Base-by-base conservation (phyloP, 345 rosid genomes). In the Linum trigynum region DNA sequence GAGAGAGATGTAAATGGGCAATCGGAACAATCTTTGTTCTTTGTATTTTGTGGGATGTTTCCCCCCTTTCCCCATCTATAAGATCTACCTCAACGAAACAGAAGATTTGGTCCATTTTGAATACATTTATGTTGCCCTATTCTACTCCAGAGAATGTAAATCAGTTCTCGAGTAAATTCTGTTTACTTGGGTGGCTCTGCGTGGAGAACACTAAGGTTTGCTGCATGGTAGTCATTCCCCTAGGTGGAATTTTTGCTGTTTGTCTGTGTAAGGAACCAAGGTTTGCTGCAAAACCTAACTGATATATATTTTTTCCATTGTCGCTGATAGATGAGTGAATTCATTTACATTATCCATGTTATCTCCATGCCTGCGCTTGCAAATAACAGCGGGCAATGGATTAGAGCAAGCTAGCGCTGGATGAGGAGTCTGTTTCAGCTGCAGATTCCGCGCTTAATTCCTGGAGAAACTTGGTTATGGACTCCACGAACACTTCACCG, bases 391-490 rank as follows among this genome's bases (percentile, higher is more conserved):
- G 2, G 51, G 51, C 3, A 45, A 23, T 23, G 32, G 32, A 23
- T 23, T 23, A 23, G 32, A 23, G 32, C 32, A 23, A 23, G 32
- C 58, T 12, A 23, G 58, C 16, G 15, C 58, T 55, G 12, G 62
- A 17, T 32, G 39, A 59, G 53, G 48, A 68, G 51, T 48, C 58
- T n/a, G 73, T 51, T 57, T 57, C 67, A 41, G 58, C 39, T 63
- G 62, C 62, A 9, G 38, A 39, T 62, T 68, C 39, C 32, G 66
- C 23, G 50, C 59, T 64, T 41, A 71, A 56, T 51, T 67, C 72
- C 6, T 71, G 55, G 63, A 75, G 72, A 75, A 67, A 75, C 41
- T 59, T 59, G 1, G 65, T 55, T 55, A 75, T 12, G 2, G 67
- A 71, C 66, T 67, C 61, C 58, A 61, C 75, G 38, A 75, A 61